A percentile compares a stretch with the other conserved stretches of the same genome.
Evolutionary conservation across 2,329 filamentous ascomycete genomes (phyloP).

Genomic region (Pseudogymnoascus sp.): DNA sequence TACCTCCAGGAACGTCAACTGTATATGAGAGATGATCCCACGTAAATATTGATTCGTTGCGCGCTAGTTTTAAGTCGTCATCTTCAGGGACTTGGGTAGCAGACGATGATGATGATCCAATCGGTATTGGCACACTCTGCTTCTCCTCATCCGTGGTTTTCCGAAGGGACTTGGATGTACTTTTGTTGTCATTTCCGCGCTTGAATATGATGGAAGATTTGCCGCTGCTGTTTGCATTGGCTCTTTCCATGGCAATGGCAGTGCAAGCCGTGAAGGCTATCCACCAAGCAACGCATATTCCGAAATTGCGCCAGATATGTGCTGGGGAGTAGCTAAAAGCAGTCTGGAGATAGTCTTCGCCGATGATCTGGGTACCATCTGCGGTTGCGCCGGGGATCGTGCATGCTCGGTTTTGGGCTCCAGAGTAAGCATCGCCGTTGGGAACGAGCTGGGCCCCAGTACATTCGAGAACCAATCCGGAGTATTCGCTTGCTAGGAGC

Average conservation of each 20-base stretch:
- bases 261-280: constrained; percentile 43
- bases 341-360: constrained; percentile 49
- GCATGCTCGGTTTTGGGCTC: constrained; percentile 42
- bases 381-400: constrained; percentile 46
- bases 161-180: constrained; percentile 17
- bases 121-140: constrained; percentile 15
- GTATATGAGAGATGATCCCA: constrained; percentile 67
- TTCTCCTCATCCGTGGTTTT: not conserved
- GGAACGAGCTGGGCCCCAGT: constrained; percentile 44
- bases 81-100: constrained; percentile 11
- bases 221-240: not conserved
- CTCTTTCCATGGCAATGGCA: constrained; percentile 34
- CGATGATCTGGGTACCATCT: constrained; percentile 43
- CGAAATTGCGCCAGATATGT: constrained; percentile 54
- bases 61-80: constrained; percentile 40
- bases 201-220: constrained; percentile 42
- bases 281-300: constrained; percentile 58
- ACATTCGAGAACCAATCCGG: constrained; percentile 46
- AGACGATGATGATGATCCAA: constrained; percentile 10
- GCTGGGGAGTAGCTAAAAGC: constrained; percentile 46
- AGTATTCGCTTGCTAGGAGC: constrained; percentile 64
- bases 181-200: constrained; percentile 39
- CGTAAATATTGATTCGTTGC: constrained; percentile 63
- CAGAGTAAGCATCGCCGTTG: constrained; percentile 39
- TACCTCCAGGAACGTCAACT: constrained; percentile 51